Base-by-base conservation (phyloP, 208 protist species). In the Spongospora subterranea region DNA sequence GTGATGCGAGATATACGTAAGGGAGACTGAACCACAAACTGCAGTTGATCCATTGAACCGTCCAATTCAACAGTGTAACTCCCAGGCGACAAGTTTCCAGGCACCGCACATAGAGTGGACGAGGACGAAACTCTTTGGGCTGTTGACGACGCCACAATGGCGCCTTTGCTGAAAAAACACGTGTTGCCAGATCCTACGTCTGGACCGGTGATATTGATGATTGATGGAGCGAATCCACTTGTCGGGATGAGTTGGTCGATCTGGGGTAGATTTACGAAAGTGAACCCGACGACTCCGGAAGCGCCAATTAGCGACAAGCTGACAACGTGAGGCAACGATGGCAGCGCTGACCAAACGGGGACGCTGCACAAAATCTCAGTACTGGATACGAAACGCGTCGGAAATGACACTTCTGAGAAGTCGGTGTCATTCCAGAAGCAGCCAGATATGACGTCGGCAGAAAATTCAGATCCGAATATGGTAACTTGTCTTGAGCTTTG, bases 391-490 rank as follows among this genome's bases (percentile, higher is more conserved):
- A 20, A 82, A n/a, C n/a, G 6, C 17, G 35, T 6, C 6, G 71
- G 71, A 43, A 35, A 6, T 35, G 35, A 40, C 40, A 17, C 71
- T 40, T 82, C 35, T 82, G 71, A 20, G 35, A 43, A 39, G 13
- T 60, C 24, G 24, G 6, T 60, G 50, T 24, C 50, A 60, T 82
- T 82, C 71, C 71, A 82, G 40, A 82, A 6, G 71, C 71, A 82
- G 17, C 17, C 71, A 40, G 35, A 20, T 35, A 82, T 43, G 40
- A n/a, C 17, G 40, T 35, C 40, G 40, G 71, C 6, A 6, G 71
- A 82, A n/a, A 82, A 82, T 20, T n/a, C 71, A 17, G 71, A 82
- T 6, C 71, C 71, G 40, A 43, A 17, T 40, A 82, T 35, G 35
- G 71, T 82, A 17, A 43, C 54, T 32, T 32, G 17, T 32, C 20